phyloP scores from a whole-genome alignment of 306 rosid genomes.

The Vachellia pachyceras region DNA sequence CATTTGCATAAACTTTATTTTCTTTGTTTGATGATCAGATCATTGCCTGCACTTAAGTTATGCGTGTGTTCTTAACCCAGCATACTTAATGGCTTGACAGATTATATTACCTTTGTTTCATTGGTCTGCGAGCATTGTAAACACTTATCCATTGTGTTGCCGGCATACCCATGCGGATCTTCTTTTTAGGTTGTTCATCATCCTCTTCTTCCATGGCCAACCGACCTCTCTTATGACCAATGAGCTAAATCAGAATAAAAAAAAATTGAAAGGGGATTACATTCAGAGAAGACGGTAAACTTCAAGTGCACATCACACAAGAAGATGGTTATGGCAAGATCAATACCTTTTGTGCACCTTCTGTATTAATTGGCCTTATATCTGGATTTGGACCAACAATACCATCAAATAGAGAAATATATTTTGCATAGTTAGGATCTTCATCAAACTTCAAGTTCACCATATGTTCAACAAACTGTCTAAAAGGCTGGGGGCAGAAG shows the following conservation, averaged over 20 bases:
- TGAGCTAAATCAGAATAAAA: constrained; percentile 17
- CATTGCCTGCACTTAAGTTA: neutral
- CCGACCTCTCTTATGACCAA: constrained; percentile 31
- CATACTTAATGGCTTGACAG: neutral
- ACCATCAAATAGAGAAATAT: constrained; percentile 68
- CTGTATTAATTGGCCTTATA: constrained; percentile 71
- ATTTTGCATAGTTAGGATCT: constrained; percentile 72
- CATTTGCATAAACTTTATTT: constrained; percentile 1
- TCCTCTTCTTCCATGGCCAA: constrained; percentile 27
- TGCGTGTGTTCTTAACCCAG: too few species aligned
- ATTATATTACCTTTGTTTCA: constrained; percentile 20
- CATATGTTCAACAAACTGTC: constrained; percentile 64
- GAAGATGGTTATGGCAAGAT: constrained; percentile 1
- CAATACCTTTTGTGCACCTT: constrained; percentile 76
- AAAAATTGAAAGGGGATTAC: neutral
- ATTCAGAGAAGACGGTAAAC: constrained; percentile 9
- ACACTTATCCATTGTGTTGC: constrained; percentile 28
- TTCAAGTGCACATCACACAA: constrained; percentile 1
- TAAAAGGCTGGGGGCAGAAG: constrained; percentile 66
- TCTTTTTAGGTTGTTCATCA: constrained; percentile 28
- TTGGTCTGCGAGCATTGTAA: constrained; percentile 28
- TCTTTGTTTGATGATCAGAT: neutral
- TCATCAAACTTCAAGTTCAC: constrained; percentile 78
- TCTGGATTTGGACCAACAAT: constrained; percentile 68
- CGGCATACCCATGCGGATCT: constrained; percentile 24